Evolutionary conservation across 225 moss, liverwort and hornwort species (phyloP), one percentile per base, ranked within the genome.

Genomic region (Climacium dendroides): DNA sequence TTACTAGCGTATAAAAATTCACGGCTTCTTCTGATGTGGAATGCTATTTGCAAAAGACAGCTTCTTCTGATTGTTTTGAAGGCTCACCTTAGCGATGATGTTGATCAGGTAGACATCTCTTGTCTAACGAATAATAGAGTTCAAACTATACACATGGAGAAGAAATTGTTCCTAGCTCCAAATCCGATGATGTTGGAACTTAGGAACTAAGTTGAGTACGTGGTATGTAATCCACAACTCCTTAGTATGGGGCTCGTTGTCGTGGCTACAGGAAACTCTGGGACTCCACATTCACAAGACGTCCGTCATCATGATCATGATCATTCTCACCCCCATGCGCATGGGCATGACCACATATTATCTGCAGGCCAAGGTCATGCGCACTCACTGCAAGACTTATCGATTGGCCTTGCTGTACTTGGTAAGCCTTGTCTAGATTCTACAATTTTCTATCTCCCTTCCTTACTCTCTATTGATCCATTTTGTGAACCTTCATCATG

Each of bases 331-430:
- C 81, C 64, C 52, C 88, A 91, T 86, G 87, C 83, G 19, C 89
- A 91, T 85, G 89, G 66, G 32, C 94, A 94, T 58, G 94, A 90
- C n/a, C 91, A 88, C 39, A 54, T 54, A n/a, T 76, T 54, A 76
- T 92, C 87, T 76, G 66, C 83, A 80, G 93, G 85, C 53, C 93
- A 94, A 90, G 87, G 90, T 73, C 98, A 97, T 88, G 91, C 90
- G 43, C 98, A 97, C 85, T 95, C 97, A 85, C 37, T 95, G 22
- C 84, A 92, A 89, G 97, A 97, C 83, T 86, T 98, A 61, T 94
- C 95, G 39, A 91, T 93, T 85, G 98, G 96, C 74, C 95, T 97
- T 74, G 92, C 95, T 83, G 94, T 97, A 53, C 95, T 98, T 60
- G 94, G 95, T 94, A 92, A 76, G 88, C 81, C 78, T 82, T 86